phyloP scores from a whole-genome alignment of 306 rosid species.

The Castanea mollissima region DNA sequence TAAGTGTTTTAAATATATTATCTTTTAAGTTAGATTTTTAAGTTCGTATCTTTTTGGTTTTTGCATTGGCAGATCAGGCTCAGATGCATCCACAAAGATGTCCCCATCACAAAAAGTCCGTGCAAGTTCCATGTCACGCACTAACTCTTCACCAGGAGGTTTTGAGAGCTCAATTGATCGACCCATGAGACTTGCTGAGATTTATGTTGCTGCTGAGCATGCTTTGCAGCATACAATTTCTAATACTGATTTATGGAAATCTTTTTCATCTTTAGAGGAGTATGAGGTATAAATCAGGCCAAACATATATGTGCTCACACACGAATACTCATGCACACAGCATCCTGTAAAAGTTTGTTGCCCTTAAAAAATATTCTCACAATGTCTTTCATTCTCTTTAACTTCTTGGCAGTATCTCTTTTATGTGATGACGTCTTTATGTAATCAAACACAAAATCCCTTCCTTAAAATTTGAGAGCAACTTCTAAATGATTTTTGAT shows the following conservation, averaged over 20 bases:
- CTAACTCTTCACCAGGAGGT: conserved; percentile 89
- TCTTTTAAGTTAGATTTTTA: conserved; percentile 20
- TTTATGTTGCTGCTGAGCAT: conserved; percentile 86
- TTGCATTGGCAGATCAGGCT: conserved; percentile 79
- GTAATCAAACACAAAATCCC: not conserved
- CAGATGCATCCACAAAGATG: conserved; percentile 56
- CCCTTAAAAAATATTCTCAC: not conserved
- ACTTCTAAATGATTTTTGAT: not conserved
- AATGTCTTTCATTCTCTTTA: not conserved
- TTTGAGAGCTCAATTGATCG: conserved; percentile 77
- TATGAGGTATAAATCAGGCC: conserved; percentile 70
- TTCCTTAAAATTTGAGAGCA: not conserved
- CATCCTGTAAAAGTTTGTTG: not conserved
- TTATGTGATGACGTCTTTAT: not conserved
- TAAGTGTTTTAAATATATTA: not conserved
- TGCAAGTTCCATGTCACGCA: conserved; percentile 71
- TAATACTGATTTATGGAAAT: conserved; percentile 54
- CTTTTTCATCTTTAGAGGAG: conserved; percentile 74
- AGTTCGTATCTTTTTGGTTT: conserved; percentile 38
- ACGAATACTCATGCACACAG: not conserved
- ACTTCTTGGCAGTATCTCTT: not conserved
- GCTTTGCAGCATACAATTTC: conserved; percentile 78
- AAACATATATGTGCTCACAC: not conserved
- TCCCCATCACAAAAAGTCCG: conserved; percentile 59
- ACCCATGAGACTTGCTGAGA: conserved; percentile 99